These are phyloP conservation scores for Collybia mongolica DNA, from an alignment of 768 basidiomycete genomes.

Conservation along the genomic window DNA sequence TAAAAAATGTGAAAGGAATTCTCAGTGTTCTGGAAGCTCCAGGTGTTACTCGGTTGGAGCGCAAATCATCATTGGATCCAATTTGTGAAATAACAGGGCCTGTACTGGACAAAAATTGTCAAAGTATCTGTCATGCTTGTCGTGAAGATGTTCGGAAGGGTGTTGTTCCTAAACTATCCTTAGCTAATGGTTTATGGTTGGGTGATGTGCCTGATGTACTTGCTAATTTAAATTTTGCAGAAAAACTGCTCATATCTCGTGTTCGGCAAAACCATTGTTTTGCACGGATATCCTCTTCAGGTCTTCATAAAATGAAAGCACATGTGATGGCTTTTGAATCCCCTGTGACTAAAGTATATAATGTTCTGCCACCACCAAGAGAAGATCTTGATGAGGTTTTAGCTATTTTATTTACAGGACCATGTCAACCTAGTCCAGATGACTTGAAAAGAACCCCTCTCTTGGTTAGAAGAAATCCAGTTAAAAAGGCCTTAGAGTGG, in stretches of 20 bases:
- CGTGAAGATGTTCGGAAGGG: not conserved
- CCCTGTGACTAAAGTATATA: conserved; percentile 27
- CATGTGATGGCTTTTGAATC: conserved; percentile 30
- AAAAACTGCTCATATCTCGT: not conserved
- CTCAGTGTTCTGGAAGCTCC: not conserved
- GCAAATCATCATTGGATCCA: not conserved
- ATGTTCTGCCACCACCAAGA: conserved; percentile 15
- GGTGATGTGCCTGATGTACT: not conserved
- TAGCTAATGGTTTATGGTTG: not conserved
- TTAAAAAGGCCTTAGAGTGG: conserved; percentile 28
- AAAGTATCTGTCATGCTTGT: not conserved
- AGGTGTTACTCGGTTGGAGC: not conserved
- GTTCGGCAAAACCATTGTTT: conserved; percentile 16
- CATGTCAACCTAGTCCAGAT: conserved; percentile 17
- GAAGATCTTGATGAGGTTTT: conserved; percentile 30
- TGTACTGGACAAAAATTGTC: not conserved
- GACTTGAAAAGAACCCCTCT: conserved; percentile 15
- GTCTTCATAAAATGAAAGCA: conserved; percentile 28
- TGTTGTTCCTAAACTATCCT: not conserved
- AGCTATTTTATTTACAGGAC: conserved; percentile 30
- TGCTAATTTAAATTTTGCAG: not conserved
- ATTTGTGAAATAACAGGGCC: conserved; percentile 1
- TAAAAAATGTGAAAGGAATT: not conserved
- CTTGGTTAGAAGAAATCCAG: not conserved
- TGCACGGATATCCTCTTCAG: conserved; percentile 22